Base-by-base conservation (phyloP, 768 basidiomycete genomes). In the Jaapia argillacea region DNA sequence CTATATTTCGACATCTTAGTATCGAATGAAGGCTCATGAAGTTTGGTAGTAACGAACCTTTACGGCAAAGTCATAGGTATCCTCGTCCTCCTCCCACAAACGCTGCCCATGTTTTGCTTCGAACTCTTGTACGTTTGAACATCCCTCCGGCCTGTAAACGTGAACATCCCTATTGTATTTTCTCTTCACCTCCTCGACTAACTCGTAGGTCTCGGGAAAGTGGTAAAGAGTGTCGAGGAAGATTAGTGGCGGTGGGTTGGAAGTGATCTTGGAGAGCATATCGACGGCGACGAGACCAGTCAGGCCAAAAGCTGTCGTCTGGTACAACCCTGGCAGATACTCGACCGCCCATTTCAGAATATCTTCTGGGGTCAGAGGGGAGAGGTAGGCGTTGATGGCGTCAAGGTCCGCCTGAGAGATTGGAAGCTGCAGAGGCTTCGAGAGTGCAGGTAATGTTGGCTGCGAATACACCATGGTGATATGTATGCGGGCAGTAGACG, bases 171-270 rank as follows among this genome's bases (percentile, higher is more conserved):
- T 68, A n/a, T 68, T 67, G 60, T 98, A 99, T 47, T 69, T 75
- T 51, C 69, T 59, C 55, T 81, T 77, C 14, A 92, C 87, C n/a
- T 81, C 78, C 27, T 82, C 75, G 6, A 93, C 84, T 36, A 99
- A 81, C 45, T 81, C 79, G 54, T 96, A 83, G 4, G 94, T 98
- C 66, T 97, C 89, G 3, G 70, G 68, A 64, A 99, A 99, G 66
- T 98, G 96, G 58, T 97, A 91, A 12, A 98, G 71, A 0, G 96
- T 98, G 66, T 99, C 93, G 58, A 97, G 65, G 67, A 99, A 98
- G 66, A 98, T 91, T 16, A 97, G 73, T 1, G 92, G 90, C 1
- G 87, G 87, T 0, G 75, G 73, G 14, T 64, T 57, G 22, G 66
- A 47, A 2, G 82, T 81, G 48, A 92, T 68, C 60, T 87, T 86